A percentile compares a stretch with the other conserved stretches of the same genome.
These are phyloP conservation scores for Corynascus novoguineensis DNA, from an alignment of 495 filamentous ascomycete genomes.

Conservation along the genomic window DNA sequence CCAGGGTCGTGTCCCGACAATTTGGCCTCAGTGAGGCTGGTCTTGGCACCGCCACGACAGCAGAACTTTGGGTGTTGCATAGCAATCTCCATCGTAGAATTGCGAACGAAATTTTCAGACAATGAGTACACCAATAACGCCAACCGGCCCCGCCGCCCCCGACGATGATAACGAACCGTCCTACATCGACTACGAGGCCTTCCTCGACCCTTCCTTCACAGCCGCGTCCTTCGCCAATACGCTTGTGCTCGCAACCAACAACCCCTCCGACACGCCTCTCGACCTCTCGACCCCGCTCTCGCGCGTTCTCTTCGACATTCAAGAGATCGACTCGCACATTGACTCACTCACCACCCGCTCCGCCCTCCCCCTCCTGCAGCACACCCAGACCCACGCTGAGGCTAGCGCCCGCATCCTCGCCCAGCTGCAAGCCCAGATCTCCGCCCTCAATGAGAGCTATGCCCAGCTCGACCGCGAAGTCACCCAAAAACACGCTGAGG, in stretches of 20 bases:
- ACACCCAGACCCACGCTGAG: constrained; percentile 66
- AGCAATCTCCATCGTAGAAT: too few species aligned
- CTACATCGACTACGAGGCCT: constrained; percentile 95
- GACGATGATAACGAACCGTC: constrained; percentile 58
- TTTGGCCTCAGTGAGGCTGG: not conserved
- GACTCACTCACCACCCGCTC: constrained; percentile 80
- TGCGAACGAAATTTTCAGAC: not conserved
- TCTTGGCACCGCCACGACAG: not conserved
- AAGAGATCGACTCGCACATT: constrained; percentile 95
- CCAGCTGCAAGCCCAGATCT: constrained; percentile 69
- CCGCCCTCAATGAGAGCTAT: constrained; percentile 74
- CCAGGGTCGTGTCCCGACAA: not conserved
- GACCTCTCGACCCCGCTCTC: constrained; percentile 93
- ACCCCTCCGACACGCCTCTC: constrained; percentile 79
- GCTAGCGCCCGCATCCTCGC: constrained; percentile 63
- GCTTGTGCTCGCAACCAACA: constrained; percentile 84
- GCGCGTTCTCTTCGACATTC: constrained; percentile 90
- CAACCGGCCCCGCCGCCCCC: not conserved
- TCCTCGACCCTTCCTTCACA: constrained; percentile 78
- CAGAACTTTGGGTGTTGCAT: too few species aligned
- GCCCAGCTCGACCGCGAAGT: constrained; percentile 78
- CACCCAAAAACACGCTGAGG: constrained; percentile 69
- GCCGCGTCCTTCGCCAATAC: constrained; percentile 78
- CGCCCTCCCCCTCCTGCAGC: constrained; percentile 72
- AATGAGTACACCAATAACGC: not conserved